These are phyloP conservation scores for Talaromyces trachyspermus DNA, from an alignment of 495 filamentous ascomycete species.

Conservation along the genomic window DNA sequence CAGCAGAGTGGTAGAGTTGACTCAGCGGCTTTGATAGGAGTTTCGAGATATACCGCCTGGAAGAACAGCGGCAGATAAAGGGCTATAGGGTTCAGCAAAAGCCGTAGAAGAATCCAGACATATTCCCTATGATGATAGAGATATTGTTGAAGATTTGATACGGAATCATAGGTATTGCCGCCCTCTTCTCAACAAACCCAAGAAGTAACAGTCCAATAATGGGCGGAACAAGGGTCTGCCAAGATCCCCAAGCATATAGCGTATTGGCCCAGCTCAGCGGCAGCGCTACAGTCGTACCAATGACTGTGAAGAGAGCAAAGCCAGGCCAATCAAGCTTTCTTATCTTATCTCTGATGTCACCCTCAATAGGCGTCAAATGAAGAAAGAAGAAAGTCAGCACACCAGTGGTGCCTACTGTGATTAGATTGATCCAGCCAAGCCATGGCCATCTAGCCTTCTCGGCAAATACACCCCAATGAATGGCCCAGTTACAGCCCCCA, in stretches of 20 bases:
- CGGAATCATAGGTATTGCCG: neutral
- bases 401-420: slow-evolving; percentile 41
- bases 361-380: slow-evolving; percentile 19
- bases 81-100: slow-evolving; percentile 14
- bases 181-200: neutral
- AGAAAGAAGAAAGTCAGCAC: slow-evolving; percentile 46
- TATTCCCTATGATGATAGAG: too few species aligned
- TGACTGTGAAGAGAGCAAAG: slow-evolving; percentile 40
- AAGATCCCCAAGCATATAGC: slow-evolving; percentile 44
- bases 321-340: slow-evolving; percentile 47
- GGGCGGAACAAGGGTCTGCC: slow-evolving; percentile 38
- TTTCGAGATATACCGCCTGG: slow-evolving; percentile 24
- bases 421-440: slow-evolving; percentile 64
- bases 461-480: slow-evolving; percentile 27
- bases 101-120: slow-evolving; percentile 17
- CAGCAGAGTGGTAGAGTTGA: slow-evolving; percentile 27
- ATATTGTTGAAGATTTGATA: slow-evolving; percentile 9
- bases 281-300: slow-evolving; percentile 39
- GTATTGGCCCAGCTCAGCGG: slow-evolving; percentile 48
- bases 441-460: slow-evolving; percentile 43
- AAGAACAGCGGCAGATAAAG: slow-evolving; percentile 45
- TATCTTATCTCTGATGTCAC: slow-evolving; percentile 19
- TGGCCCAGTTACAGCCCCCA: slow-evolving; percentile 28
- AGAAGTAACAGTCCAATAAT: neutral
- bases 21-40: slow-evolving; percentile 27